Conservation (phyloP, 345 rosid species). For the Reutealis trisperma region DNA sequence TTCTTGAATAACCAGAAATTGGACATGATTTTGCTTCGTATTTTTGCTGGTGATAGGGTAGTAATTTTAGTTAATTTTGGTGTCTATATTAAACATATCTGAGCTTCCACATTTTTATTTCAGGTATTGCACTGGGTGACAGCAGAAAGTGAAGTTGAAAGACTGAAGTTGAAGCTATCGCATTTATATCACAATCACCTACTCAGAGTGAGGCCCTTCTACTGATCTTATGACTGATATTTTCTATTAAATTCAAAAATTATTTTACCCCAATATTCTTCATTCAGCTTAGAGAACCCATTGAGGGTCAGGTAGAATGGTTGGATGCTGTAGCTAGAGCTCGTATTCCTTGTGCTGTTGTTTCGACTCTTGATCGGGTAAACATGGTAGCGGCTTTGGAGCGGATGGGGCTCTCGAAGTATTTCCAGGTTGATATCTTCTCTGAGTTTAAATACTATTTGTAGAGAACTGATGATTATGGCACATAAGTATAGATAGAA, state of each 20-base stretch:
- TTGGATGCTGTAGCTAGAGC: constrained; percentile 79
- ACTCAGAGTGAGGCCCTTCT: constrained; percentile 50
- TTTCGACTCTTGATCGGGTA: constrained; percentile 81
- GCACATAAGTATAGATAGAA: not conserved
- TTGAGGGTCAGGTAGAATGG: constrained; percentile 83
- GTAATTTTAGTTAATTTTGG: not conserved
- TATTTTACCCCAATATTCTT: constrained; percentile 13
- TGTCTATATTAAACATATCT: too few species aligned
- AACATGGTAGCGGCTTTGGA: constrained; percentile 73
- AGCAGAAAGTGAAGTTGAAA: constrained; percentile 54
- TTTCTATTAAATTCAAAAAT: constrained; percentile 15
- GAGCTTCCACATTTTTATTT: constrained; percentile 7
- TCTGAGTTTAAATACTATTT: not conserved
- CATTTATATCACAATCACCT: constrained; percentile 71
- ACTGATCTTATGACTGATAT: not conserved
- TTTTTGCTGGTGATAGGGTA: not conserved
- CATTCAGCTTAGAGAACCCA: constrained; percentile 64
- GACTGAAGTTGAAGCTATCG: constrained; percentile 63
- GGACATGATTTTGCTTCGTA: not conserved
- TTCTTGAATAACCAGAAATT: not conserved
- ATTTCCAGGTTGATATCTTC: constrained; percentile 67
- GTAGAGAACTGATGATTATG: not conserved
- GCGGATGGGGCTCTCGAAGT: constrained; percentile 70
- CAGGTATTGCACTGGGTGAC: constrained; percentile 77
- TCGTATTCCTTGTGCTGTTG: constrained; percentile 92